phyloP scores from a whole-genome alignment of 495 filamentous ascomycete genomes.

The Podospora bellae-mahoneyi region DNA sequence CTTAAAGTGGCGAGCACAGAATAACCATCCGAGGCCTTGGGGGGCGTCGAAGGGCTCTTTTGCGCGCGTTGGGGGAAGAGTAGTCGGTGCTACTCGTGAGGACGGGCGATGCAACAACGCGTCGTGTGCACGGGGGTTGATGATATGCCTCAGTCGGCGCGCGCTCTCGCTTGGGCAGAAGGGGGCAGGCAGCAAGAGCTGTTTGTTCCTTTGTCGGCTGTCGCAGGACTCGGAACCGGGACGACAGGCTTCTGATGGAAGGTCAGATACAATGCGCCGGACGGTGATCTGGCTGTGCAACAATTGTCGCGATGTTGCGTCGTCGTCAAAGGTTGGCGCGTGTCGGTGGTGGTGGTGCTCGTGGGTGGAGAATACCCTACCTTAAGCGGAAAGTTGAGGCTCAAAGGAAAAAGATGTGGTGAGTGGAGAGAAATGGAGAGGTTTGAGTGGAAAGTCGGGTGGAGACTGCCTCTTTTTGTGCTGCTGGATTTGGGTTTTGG shows the following conservation, averaged over 20 bases:
- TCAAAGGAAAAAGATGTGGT: constrained; percentile 32
- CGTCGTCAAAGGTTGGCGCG: constrained; percentile 21
- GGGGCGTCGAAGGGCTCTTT: constrained; percentile 28
- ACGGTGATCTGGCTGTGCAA: constrained; percentile 17
- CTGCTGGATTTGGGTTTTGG: constrained; percentile 28
- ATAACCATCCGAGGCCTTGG: constrained; percentile 35
- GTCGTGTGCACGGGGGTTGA: constrained; percentile 5
- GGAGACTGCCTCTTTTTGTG: constrained; percentile 32
- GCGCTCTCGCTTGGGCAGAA: too few species aligned
- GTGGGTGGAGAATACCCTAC: constrained; percentile 30
- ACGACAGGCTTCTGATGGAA: not conserved
- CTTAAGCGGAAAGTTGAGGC: constrained; percentile 36
- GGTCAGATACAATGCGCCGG: constrained; percentile 18
- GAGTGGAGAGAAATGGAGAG: constrained; percentile 39
- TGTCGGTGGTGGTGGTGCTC: constrained; percentile 16
- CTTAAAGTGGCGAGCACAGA: constrained; percentile 24
- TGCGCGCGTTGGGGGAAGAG: constrained; percentile 12
- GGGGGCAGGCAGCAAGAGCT: not conserved
- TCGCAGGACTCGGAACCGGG: not conserved
- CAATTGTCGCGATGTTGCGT: constrained; percentile 20
- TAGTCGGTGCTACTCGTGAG: not conserved
- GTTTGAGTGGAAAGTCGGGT: constrained; percentile 37
- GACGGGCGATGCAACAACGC: constrained; percentile 13
- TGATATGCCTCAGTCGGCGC: constrained; percentile 9
- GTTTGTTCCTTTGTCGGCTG: constrained; percentile 8